phyloP scores from a whole-genome alignment of 371 early-diverging fungal species.

The Saksenaea oblongispora region DNA sequence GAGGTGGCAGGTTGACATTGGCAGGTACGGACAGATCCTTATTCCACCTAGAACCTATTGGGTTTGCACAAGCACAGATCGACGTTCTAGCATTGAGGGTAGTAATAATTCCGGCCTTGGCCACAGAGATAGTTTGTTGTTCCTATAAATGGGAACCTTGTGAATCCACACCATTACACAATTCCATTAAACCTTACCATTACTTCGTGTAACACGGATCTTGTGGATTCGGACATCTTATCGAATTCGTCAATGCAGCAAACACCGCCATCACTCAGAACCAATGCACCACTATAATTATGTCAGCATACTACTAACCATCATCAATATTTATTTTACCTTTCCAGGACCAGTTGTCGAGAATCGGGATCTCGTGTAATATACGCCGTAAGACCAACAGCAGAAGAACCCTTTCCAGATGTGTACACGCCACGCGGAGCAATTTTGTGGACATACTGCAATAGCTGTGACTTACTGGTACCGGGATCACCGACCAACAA shows the following conservation, averaged over 20 bases:
- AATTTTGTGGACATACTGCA: constrained; percentile 94
- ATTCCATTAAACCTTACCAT: constrained; percentile 68
- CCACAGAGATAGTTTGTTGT: constrained; percentile 99
- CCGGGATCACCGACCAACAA: constrained; percentile 99
- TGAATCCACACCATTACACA: not conserved
- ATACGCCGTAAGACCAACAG: constrained; percentile 99
- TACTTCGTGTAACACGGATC: constrained; percentile 98
- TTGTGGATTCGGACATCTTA: constrained; percentile 97
- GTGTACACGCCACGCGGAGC: constrained; percentile 99
- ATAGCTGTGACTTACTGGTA: constrained; percentile 97
- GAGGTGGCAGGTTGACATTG: constrained; percentile 96
- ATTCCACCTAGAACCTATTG: constrained; percentile 95
- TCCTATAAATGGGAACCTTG: constrained; percentile 57
- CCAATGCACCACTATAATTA: constrained; percentile 91
- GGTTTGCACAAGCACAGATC: constrained; percentile 98
- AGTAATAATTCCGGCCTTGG: constrained; percentile 99
- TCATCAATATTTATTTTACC: constrained; percentile 30
- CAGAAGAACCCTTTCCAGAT: constrained; percentile 98
- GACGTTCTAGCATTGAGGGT: constrained; percentile 99
- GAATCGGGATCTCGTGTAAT: constrained; percentile 98
- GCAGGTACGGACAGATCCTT: constrained; percentile 85
- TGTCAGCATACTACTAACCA: not conserved
- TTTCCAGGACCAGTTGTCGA: constrained; percentile 96
- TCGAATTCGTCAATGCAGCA: constrained; percentile 99
- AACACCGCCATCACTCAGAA: constrained; percentile 97